Evolutionary conservation across 176 grass and related monocot species (phyloP).

Genomic region (Triticum urartu): DNA sequence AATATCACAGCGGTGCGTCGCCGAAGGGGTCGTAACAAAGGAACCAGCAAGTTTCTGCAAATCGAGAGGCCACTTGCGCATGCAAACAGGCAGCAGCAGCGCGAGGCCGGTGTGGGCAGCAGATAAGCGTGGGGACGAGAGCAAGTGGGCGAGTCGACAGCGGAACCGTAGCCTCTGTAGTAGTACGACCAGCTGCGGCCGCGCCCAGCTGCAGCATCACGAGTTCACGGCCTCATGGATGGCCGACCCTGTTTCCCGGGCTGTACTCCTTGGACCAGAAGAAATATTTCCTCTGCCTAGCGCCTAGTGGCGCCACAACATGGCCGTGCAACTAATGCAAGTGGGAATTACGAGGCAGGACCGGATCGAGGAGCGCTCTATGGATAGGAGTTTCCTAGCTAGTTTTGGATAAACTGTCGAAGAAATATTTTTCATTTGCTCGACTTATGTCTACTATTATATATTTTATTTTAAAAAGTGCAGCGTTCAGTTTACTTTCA

Average conservation of each 20-base stretch:
- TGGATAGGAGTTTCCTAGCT: background rate
- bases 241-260: background rate
- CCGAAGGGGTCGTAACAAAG: background rate
- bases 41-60: background rate
- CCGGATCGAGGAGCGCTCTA: background rate
- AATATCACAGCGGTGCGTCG: background rate
- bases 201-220: background rate
- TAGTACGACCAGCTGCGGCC: background rate
- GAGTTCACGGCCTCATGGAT: background rate
- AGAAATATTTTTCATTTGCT: too few relatives aligned
- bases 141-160: conserved; percentile 2
- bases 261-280: background rate
- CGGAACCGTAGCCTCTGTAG: background rate
- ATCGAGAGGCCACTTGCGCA: background rate
- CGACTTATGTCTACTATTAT: too few relatives aligned
- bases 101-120: background rate
- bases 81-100: background rate
- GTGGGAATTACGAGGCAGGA: conserved; percentile 2
- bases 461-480: too few relatives aligned
- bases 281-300: background rate
- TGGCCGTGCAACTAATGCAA: background rate
- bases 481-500: too few relatives aligned
- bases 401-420: too few relatives aligned
- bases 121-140: background rate
- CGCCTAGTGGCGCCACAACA: background rate